These are phyloP conservation scores for Nothophoma quercina DNA, from an alignment of 2,329 filamentous ascomycete genomes.

Conservation along the genomic window DNA sequence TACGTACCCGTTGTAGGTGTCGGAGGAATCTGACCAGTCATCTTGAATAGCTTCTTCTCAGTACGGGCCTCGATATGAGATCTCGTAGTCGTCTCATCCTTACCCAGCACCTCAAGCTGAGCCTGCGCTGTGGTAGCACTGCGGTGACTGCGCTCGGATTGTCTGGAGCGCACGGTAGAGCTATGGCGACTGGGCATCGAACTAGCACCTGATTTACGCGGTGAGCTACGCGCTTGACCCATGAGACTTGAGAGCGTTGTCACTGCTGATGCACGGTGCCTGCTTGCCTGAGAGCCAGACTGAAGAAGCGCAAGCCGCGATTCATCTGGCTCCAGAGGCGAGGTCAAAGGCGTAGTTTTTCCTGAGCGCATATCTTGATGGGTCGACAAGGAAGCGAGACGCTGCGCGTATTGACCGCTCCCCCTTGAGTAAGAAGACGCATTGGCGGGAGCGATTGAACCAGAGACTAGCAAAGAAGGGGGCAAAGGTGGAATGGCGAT, in stretches of 20 bases:
- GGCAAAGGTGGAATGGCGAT: constrained; percentile 29
- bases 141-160: constrained; percentile 30
- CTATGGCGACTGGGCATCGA: constrained; percentile 26
- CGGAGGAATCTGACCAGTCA: constrained; percentile 40
- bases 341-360: constrained; percentile 20
- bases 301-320: constrained; percentile 14
- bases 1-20: constrained; percentile 31
- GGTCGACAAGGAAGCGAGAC: constrained; percentile 13
- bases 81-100: constrained; percentile 47
- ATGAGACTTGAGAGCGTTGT: constrained; percentile 37
- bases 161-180: constrained; percentile 33
- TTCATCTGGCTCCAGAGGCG: constrained; percentile 18
- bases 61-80: constrained; percentile 50
- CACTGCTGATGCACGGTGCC: constrained; percentile 25
- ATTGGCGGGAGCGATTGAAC: constrained; percentile 29
- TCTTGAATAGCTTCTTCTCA: constrained; percentile 47
- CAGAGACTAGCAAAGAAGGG: constrained; percentile 17
- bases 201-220: constrained; percentile 28
- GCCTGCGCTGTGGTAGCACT: constrained; percentile 23
- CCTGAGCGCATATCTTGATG: constrained; percentile 15
- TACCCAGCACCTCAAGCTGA: constrained; percentile 27
- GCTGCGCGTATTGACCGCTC: constrained; percentile 19
- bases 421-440: constrained; percentile 10
- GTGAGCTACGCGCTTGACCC: constrained; percentile 30
- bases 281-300: constrained; percentile 25